Conservation (phyloP, 2,329 filamentous ascomycete genomes). For the Penicillium sp. region DNA sequence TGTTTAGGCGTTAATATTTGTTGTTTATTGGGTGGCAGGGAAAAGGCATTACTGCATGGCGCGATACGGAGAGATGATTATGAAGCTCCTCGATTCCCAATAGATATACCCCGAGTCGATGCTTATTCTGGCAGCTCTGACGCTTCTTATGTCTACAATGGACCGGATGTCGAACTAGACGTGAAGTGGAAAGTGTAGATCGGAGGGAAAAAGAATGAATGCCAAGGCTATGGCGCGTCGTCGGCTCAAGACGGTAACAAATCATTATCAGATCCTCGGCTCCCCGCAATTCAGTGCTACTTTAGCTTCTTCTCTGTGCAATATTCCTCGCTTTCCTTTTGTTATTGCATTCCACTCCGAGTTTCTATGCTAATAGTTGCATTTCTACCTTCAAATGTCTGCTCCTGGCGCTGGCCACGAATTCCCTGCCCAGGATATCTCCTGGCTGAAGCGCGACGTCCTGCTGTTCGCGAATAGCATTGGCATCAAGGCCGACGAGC, state of each 20-base stretch:
- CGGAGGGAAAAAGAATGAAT: neutral
- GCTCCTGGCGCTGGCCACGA: conserved; percentile 66
- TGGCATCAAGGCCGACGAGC: conserved; percentile 76
- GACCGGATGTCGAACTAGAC: conserved; percentile 7
- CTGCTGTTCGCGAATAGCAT: conserved; percentile 89
- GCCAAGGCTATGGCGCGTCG: conserved; percentile 12
- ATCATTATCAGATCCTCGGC: conserved; percentile 28
- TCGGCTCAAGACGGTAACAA: conserved; percentile 18
- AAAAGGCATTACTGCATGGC: conserved; percentile 40
- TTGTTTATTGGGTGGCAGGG: conserved; percentile 32
- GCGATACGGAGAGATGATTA: conserved; percentile 40
- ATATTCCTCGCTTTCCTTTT: neutral
- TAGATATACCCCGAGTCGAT: conserved; percentile 50
- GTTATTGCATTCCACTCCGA: neutral
- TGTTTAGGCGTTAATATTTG: conserved; percentile 18
- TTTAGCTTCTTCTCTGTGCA: conserved; percentile 13
- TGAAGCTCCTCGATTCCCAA: conserved; percentile 47
- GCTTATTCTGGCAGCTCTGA: conserved; percentile 43
- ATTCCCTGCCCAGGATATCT: conserved; percentile 69
- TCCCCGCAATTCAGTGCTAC: conserved; percentile 19
- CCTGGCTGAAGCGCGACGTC: conserved; percentile 83
- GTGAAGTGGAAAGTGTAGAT: neutral
- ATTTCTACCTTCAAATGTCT: conserved; percentile 36
- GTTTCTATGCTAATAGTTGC: neutral
- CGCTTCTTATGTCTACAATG: conserved; percentile 22